phyloP scores from a whole-genome alignment of 1,284 basidiomycete species.

The Cryptococcus floricola region DNA sequence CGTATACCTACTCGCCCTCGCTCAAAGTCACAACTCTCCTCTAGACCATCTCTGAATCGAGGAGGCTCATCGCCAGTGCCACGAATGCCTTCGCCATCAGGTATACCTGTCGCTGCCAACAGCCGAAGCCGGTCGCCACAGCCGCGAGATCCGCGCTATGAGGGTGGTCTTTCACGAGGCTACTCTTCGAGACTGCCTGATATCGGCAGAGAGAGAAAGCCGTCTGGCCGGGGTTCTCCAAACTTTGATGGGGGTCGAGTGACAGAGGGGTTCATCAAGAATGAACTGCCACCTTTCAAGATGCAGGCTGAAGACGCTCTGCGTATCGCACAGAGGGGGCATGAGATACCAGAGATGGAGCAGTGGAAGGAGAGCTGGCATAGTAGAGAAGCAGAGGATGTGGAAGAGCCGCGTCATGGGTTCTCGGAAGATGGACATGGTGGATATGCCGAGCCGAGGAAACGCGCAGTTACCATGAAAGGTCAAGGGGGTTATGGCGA shows the following conservation, averaged over 20 bases:
- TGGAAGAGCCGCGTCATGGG: background rate
- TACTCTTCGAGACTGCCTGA: background rate
- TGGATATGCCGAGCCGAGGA: conserved; percentile 5
- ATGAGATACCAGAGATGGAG: conserved; percentile 7
- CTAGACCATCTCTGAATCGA: background rate
- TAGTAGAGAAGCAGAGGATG: background rate
- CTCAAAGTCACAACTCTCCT: conserved; percentile 5
- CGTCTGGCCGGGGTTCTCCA: background rate
- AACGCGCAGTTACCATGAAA: conserved; percentile 10
- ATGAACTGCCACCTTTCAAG: conserved; percentile 35
- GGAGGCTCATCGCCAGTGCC: background rate
- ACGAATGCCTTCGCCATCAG: conserved; percentile 9
- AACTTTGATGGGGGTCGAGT: conserved; percentile 1
- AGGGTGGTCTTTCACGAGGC: background rate
- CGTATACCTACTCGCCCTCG: conserved; percentile 11
- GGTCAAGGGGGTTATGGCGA: background rate
- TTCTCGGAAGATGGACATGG: background rate
- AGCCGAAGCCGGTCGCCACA: background rate
- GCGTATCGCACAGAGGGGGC: conserved; percentile 26
- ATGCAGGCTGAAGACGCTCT: conserved; percentile 27
- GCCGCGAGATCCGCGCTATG: background rate
- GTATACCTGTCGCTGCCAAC: background rate
- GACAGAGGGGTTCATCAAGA: conserved; percentile 30
- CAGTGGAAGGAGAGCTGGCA: background rate
- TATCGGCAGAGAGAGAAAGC: no score